Conservation (phyloP, 2,329 filamentous ascomycete genomes). For the Sarocladiaceae sp. region DNA sequence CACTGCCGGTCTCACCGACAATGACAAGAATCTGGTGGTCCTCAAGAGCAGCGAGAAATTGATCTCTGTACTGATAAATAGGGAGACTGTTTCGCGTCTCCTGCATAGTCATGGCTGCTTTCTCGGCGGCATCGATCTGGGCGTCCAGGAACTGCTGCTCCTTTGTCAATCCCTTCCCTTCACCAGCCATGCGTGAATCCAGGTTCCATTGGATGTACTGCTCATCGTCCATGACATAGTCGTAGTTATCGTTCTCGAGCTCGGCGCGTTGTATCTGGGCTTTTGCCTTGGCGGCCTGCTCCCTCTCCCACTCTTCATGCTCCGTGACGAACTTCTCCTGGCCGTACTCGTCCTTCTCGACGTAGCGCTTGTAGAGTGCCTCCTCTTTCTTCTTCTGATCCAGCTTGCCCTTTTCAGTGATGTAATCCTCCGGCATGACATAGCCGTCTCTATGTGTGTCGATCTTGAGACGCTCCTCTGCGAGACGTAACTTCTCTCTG, state of each 20-base stretch:
- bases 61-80: slow-evolving; percentile 80
- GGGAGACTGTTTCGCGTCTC: slow-evolving; percentile 87
- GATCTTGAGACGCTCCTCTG: slow-evolving; percentile 78
- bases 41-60: slow-evolving; percentile 80
- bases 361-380: slow-evolving; percentile 82
- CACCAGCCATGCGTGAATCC: slow-evolving; percentile 66
- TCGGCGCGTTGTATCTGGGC: slow-evolving; percentile 73
- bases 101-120: slow-evolving; percentile 80
- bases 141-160: slow-evolving; percentile 75
- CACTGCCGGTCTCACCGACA: slow-evolving; percentile 89
- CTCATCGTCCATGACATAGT: slow-evolving; percentile 85
- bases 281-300: slow-evolving; percentile 82
- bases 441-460: slow-evolving; percentile 93
- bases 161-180: slow-evolving; percentile 63
- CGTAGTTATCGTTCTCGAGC: slow-evolving; percentile 76
- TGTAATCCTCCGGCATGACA: slow-evolving; percentile 88
- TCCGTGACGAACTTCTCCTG: slow-evolving; percentile 88
- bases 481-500: slow-evolving; percentile 70
- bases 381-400: slow-evolving; percentile 83
- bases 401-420: slow-evolving; percentile 87
- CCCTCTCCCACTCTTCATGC: slow-evolving; percentile 91
- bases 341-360: slow-evolving; percentile 80
- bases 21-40: slow-evolving; percentile 85
- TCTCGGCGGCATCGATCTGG: slow-evolving; percentile 82
- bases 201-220: slow-evolving; percentile 82